Conservation (phyloP, 768 basidiomycete genomes). For the Calocybe indica region DNA sequence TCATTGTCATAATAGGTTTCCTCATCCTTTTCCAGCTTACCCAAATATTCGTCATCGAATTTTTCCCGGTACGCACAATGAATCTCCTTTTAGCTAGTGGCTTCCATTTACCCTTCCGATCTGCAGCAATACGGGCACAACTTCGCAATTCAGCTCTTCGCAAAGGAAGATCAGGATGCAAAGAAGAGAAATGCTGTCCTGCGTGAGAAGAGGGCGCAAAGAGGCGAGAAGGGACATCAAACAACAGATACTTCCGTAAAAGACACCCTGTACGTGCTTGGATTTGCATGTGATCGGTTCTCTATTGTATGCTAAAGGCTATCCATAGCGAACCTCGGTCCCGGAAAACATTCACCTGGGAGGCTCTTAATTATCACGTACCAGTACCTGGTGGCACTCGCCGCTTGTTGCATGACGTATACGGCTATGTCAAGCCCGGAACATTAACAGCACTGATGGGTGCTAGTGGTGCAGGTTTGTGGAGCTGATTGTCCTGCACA, state of each 20-base stretch:
- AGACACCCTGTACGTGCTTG: too few species aligned
- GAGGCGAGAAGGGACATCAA: constrained; percentile 5
- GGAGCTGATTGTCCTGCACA: constrained; percentile 1
- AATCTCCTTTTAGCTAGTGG: background rate
- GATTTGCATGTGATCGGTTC: background rate
- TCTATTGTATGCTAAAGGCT: background rate
- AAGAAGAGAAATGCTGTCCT: constrained; percentile 49
- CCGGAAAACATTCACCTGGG: constrained; percentile 76
- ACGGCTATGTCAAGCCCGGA: constrained; percentile 80
- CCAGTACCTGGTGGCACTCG: constrained; percentile 56
- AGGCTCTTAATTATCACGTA: constrained; percentile 69
- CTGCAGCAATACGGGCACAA: constrained; percentile 43
- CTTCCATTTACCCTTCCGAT: constrained; percentile 3
- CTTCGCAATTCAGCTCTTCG: constrained; percentile 50
- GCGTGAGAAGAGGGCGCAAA: constrained; percentile 20
- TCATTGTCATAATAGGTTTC: constrained; percentile 67
- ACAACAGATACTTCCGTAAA: constrained; percentile 1
- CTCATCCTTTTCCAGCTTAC: constrained; percentile 63
- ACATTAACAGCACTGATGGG: constrained; percentile 90
- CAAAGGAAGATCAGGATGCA: constrained; percentile 50
- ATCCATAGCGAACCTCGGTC: constrained; percentile 8
- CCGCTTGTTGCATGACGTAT: constrained; percentile 67
- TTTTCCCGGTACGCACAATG: constrained; percentile 41
- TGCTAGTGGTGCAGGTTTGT: constrained; percentile 66
- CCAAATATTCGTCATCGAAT: constrained; percentile 64